Conservation (phyloP, 495 filamentous ascomycete genomes). For the Melanomma pulvis-pyrius region DNA sequence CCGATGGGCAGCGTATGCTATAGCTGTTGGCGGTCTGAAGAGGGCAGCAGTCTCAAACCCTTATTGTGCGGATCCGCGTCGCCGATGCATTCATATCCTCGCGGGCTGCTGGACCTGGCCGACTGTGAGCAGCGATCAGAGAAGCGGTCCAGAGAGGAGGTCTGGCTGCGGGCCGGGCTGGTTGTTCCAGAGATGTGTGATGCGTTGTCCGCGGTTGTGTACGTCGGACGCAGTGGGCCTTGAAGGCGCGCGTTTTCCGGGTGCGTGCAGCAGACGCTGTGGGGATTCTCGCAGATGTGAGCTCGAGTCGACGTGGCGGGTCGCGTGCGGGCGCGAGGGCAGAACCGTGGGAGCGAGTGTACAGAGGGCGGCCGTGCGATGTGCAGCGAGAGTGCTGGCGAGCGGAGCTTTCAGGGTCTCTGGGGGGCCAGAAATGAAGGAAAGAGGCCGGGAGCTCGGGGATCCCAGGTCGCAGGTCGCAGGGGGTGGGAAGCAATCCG, state of each 20-base stretch:
- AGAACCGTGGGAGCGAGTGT: neutral
- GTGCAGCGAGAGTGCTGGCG: neutral
- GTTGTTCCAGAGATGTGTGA: slow-evolving; percentile 19
- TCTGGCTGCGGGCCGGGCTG: neutral
- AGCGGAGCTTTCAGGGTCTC: neutral
- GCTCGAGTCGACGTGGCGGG: slow-evolving; percentile 21
- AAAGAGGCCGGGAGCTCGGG: no score
- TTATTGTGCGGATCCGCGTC: slow-evolving; percentile 6
- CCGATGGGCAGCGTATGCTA: neutral
- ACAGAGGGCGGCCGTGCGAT: neutral
- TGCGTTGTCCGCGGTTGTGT: slow-evolving; percentile 12
- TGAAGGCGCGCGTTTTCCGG: neutral
- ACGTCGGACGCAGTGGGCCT: neutral
- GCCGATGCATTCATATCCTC: slow-evolving; percentile 24
- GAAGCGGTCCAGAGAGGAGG: no score
- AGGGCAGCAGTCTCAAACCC: slow-evolving; percentile 6
- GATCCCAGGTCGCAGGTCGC: no score
- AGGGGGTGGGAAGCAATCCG: neutral
- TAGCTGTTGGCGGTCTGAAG: neutral
- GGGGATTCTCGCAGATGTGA: slow-evolving; percentile 15
- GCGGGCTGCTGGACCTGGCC: neutral
- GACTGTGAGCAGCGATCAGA: neutral
- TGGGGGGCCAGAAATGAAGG: neutral
- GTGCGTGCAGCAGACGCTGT: slow-evolving; percentile 4
- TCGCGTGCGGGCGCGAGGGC: slow-evolving; percentile 16